Base-by-base conservation (phyloP, 306 rosid genomes). In the Erythrophleum fordii region DNA sequence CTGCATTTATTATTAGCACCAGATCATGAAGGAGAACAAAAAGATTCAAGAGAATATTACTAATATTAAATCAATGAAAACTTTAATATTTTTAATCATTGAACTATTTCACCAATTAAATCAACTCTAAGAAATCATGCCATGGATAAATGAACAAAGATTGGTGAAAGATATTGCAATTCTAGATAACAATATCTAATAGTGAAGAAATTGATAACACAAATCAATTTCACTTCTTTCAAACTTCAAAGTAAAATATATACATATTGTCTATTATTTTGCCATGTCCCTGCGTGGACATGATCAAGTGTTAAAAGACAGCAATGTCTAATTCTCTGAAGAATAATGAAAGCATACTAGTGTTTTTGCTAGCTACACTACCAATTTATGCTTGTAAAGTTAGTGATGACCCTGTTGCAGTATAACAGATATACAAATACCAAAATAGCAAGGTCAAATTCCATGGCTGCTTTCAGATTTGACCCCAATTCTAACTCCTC, bases 371-470 rank as follows among this genome's bases (percentile, higher is more conserved):
- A 34, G 17, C 28, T 20, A 67, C 18, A 44, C 35, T 5, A 18
- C 79, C 13, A 58, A 44, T 23, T 39, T 25, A 46, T 64, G 51
- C 11, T 31, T 61, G 53, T 25, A 75, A 67, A 59, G 0, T 14
- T 41, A 13, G n/a, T 14, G 8, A 69, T 59, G 60, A 51, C 17
- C 55, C 8, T 75, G 46, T 12, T 34, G 23, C 44, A 75, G 39
- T 49, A 34, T 60, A 51, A 60, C 48, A 4, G 9, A 65, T 44
- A 31, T 29, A 68, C 75, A 52, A 49, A 45, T 34, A 73, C 42
- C 23, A 37, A 79, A 55, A 65, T 73, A 53, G 64, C 71, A 59
- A 56, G 78, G 69, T 60, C 74, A 39, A 79, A 59, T 51, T 49
- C 55, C 22, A 55, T 34, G 17, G 62, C 6, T 5, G 35, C 34